Conservation (phyloP, 805 yeast species). For the Ogataea pilisensis region DNA sequence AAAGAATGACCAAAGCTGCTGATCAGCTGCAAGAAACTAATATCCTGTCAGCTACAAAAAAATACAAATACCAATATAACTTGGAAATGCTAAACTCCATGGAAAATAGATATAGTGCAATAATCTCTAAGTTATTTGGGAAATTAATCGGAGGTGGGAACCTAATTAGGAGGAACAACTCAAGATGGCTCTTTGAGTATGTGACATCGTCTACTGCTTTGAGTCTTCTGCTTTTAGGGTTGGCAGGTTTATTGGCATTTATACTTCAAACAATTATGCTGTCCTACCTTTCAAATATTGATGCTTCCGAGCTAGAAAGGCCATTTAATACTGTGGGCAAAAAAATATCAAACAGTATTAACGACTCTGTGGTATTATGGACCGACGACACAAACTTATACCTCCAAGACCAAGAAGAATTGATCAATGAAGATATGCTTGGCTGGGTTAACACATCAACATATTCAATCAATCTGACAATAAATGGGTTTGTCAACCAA, state of each 20-base stretch:
- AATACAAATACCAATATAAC: constrained; percentile 11
- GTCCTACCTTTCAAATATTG: constrained; percentile 9
- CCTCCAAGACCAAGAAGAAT: constrained; percentile 43
- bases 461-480: constrained; percentile 53
- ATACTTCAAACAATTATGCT: constrained; percentile 51
- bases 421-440: constrained; percentile 60
- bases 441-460: constrained; percentile 63
- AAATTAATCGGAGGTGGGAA: constrained; percentile 11
- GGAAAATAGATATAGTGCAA: constrained; percentile 20
- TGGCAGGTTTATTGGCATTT: constrained; percentile 53
- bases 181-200: constrained; percentile 46
- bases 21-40: constrained; percentile 12
- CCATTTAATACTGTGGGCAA: constrained; percentile 10
- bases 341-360: constrained; percentile 20
- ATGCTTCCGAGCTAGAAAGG: constrained; percentile 8
- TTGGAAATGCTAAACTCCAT: constrained; percentile 25
- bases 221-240: constrained; percentile 46
- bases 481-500: constrained; percentile 49
- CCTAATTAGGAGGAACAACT: constrained; percentile 14
- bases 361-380: constrained; percentile 44
- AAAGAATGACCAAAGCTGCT: constrained; percentile 35
- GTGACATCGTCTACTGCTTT: constrained; percentile 50
- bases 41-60: background rate
- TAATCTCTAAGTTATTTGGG: constrained; percentile 17
- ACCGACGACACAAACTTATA: constrained; percentile 50